Percentiles rank a stretch among this genome's conserved stretches.
Evolutionary conservation across 495 filamentous ascomycete genomes (phyloP).

Genomic region (Rhypophila decipiens): DNA sequence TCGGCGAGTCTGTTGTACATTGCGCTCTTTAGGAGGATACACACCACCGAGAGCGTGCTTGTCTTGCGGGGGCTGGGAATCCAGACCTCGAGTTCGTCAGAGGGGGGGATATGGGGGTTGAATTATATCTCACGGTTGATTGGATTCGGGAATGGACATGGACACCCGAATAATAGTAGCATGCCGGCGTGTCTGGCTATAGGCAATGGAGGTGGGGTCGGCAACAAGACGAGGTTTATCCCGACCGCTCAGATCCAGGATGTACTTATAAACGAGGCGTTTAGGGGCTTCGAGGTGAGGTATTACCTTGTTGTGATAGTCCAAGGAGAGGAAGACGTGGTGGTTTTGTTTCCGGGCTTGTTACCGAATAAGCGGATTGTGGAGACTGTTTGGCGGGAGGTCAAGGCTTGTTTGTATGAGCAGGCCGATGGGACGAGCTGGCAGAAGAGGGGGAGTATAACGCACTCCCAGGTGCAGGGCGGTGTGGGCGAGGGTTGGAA

Average conservation of each 20-base stretch:
- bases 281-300: constrained; percentile 83
- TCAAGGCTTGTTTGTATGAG: constrained; percentile 70
- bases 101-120: no score
- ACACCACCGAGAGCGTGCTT: constrained; percentile 75
- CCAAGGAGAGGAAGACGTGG: constrained; percentile 78
- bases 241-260: constrained; percentile 87
- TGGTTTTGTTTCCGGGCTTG: constrained; percentile 87
- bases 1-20: constrained; percentile 30
- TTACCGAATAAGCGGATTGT: constrained; percentile 63
- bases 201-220: constrained; percentile 36
- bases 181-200: no score
- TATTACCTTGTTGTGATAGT: constrained; percentile 89
- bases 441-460: no score
- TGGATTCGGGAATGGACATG: background rate
- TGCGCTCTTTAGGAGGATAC: constrained; percentile 28
- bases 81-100: constrained; percentile 54
- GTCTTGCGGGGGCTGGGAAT: constrained; percentile 87
- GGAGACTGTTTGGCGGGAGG: constrained; percentile 82
- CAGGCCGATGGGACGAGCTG: background rate
- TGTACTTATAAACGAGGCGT: constrained; percentile 92
- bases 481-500: no score
- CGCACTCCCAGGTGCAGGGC: no score
- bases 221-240: constrained; percentile 64
- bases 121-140: no score
- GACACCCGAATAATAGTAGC: constrained; percentile 25